These are phyloP conservation scores for Trametopsis cervina DNA, from an alignment of 768 basidiomycete genomes.

Conservation along the genomic window DNA sequence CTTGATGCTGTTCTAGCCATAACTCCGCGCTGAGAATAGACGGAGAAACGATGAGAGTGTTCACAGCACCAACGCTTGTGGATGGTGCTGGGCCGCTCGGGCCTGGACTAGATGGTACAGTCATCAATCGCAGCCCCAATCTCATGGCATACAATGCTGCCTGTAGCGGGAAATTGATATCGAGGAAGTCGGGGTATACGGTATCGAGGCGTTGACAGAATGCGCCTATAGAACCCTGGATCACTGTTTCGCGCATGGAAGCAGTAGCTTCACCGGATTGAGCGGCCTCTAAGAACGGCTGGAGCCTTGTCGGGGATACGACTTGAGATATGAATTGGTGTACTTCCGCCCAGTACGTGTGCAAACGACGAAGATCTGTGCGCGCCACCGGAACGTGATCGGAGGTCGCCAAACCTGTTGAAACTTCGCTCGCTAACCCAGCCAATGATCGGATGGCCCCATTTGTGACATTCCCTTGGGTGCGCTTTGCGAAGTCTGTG, in stretches of 20 bases:
- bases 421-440: conserved; percentile 22
- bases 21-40: conserved; percentile 36
- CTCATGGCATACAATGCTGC: conserved; percentile 59
- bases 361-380: conserved; percentile 42
- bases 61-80: conserved; percentile 30
- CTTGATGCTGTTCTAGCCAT: conserved; percentile 22
- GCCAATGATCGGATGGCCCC: conserved; percentile 41
- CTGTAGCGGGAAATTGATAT: conserved; percentile 63
- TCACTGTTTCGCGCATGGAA: conserved; percentile 51
- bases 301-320: conserved; percentile 39
- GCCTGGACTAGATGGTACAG: conserved; percentile 14
- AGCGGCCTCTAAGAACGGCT: conserved; percentile 37
- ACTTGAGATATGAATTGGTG: conserved; percentile 64
- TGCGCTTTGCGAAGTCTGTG: conserved; percentile 42
- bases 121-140: conserved; percentile 62
- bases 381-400: neutral
- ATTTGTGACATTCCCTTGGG: conserved; percentile 51
- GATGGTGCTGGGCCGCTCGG: conserved; percentile 14
- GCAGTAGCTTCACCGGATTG: conserved; percentile 31
- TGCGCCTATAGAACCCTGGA: conserved; percentile 74
- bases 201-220: conserved; percentile 67
- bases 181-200: conserved; percentile 63
- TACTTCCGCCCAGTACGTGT: conserved; percentile 71
- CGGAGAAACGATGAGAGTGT: conserved; percentile 37
- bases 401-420: neutral